These are phyloP conservation scores for Dactylellina leptospora DNA, from an alignment of 2,329 filamentous ascomycete genomes.

Conservation along the genomic window DNA sequence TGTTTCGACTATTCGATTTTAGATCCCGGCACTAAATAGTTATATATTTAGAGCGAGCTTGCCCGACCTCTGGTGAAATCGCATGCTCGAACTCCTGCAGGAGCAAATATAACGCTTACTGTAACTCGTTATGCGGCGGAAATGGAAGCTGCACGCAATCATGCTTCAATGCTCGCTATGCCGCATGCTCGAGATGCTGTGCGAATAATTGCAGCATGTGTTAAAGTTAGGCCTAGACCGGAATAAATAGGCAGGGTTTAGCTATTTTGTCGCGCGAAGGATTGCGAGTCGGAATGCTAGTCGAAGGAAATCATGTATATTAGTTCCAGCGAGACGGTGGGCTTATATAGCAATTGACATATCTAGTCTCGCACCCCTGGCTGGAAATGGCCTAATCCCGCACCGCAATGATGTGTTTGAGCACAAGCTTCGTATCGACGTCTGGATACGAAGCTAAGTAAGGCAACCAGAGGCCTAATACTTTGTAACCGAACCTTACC, in stretches of 20 bases:
- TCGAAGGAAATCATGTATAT: not conserved
- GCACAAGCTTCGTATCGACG: too few species aligned
- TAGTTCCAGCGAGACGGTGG: too few species aligned
- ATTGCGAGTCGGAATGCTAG: conserved; percentile 6
- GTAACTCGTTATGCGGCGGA: not conserved
- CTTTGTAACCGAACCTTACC: not conserved
- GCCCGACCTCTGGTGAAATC: conserved; percentile 1
- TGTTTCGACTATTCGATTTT: too few species aligned
- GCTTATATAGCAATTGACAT: too few species aligned
- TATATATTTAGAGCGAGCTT: conserved; percentile 8
- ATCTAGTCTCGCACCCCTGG: too few species aligned
- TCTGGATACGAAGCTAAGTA: too few species aligned
- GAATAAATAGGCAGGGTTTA: too few species aligned
- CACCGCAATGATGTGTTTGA: not conserved
- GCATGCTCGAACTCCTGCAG: conserved; percentile 4
- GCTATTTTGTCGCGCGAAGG: too few species aligned
- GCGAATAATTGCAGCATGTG: too few species aligned
- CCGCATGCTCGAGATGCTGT: too few species aligned
- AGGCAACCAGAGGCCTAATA: not conserved
- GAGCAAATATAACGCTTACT: not conserved
- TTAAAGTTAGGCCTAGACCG: too few species aligned
- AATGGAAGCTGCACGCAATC: conserved; percentile 21
- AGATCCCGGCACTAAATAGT: too few species aligned
- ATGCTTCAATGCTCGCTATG: conserved; percentile 13
- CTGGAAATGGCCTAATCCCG: not conserved